These are phyloP conservation scores for Dichotomocladium elegans DNA, from an alignment of 371 early-diverging fungal species.

Conservation along the genomic window DNA sequence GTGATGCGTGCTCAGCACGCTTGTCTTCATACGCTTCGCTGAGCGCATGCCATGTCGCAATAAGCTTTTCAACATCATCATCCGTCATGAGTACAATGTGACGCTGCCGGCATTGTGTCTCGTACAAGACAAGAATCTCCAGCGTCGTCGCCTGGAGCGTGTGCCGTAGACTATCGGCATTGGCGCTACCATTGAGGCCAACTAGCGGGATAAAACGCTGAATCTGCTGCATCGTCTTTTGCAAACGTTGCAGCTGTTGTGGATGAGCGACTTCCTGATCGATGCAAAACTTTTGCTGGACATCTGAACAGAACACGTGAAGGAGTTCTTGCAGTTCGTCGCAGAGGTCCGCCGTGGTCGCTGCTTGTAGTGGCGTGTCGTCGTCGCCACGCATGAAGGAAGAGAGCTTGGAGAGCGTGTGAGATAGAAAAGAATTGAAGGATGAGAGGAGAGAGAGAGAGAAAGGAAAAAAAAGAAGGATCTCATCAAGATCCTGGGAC, in stretches of 20 bases:
- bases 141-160: constrained; percentile 4
- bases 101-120: constrained; percentile 13
- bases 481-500: too few species aligned
- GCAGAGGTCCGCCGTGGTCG: too few species aligned
- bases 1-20: constrained; percentile 16
- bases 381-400: too few species aligned
- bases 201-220: constrained; percentile 8
- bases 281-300: constrained; percentile 17
- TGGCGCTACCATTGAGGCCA: constrained; percentile 5
- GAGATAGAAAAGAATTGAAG: background rate
- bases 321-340: constrained; percentile 14
- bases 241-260: constrained; percentile 16
- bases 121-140: constrained; percentile 14
- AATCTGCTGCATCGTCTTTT: constrained; percentile 17
- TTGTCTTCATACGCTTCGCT: constrained; percentile 24
- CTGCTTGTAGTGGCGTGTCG: too few species aligned
- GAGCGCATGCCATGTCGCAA: constrained; percentile 22
- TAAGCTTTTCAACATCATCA: constrained; percentile 6
- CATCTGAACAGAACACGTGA: constrained; percentile 11
- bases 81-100: constrained; percentile 7
- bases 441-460: background rate
- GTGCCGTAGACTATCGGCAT: constrained; percentile 11
- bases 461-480: too few species aligned
- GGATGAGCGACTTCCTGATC: constrained; percentile 14
- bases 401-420: too few species aligned